These are phyloP conservation scores for Mesembryanthemum crystallinum DNA, from an alignment of 148 eudicot species.

Conservation along the genomic window DNA sequence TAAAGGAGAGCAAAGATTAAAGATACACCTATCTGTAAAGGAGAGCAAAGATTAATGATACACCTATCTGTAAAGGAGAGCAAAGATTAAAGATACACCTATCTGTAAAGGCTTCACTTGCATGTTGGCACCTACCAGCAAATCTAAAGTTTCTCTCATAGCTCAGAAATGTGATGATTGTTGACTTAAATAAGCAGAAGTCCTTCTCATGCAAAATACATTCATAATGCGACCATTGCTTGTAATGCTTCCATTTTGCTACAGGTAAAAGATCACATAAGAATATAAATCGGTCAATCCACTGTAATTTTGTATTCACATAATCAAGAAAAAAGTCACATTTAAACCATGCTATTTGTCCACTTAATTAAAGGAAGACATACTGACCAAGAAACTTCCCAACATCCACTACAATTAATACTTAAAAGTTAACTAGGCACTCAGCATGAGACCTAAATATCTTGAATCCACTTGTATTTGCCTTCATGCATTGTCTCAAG, in stretches of 20 bases:
- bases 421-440: too few species aligned
- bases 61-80: too few species aligned
- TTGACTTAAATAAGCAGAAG: constrained; percentile 83
- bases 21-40: too few species aligned
- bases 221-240: constrained; percentile 68
- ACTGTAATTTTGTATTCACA: neutral
- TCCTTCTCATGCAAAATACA: constrained; percentile 70
- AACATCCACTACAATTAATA: too few species aligned
- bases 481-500: too few species aligned
- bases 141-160: constrained; percentile 85
- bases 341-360: neutral
- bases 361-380: neutral
- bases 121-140: constrained; percentile 91
- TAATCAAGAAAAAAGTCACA: neutral
- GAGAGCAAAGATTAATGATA: too few species aligned
- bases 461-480: too few species aligned
- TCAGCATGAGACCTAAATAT: too few species aligned
- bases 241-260: constrained; percentile 67
- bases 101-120: constrained; percentile 59
- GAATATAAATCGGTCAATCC: neutral
- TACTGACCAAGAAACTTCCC: neutral
- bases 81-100: constrained; percentile 5
- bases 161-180: constrained; percentile 86
- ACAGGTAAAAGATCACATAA: constrained; percentile 19
- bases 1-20: too few species aligned